Evolutionary conservation across 805 yeast genomes (phyloP), one percentile per base, ranked within the genome.

Genomic region (Metschnikowia cubensis): DNA sequence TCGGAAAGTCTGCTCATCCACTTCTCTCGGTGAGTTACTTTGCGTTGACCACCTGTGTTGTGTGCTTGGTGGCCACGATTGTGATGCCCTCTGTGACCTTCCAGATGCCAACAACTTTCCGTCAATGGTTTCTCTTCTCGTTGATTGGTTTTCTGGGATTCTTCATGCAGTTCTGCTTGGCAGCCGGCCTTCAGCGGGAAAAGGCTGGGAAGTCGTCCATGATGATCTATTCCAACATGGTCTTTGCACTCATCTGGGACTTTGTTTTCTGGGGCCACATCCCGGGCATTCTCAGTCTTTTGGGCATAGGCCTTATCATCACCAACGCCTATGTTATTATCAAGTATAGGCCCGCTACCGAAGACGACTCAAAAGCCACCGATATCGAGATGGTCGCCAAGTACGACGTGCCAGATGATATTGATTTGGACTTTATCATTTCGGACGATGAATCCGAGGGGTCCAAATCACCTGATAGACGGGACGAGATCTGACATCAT

Each of bases 111-210:
- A 77, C 74, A 15, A 77, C 79, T n/a, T 29, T 56, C 1, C 71
- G 70, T 58, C 92, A 88, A 64, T 87, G 96, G 94, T 55, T 69
- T 2, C 67, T 87, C 18, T 76, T 90, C 54, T 49, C 69, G 1
- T 62, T 76, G 20, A 75, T 89, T 51, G 96, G 96, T 2, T 53
- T 85, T 2, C 76, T 87, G 47, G 97, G 97, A 0, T 91, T 90
- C 66, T 68, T 83, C 52, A 86, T 85, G 84, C 97, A 91, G 65
- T 84, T 83, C 59, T 69, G 84, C 35, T 67, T 87, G 43, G 87
- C 97, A 0, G 82, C 88, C 7, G 97, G 96, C 0, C 78, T 90
- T 45, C 96, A 89, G 64, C 73, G 88, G 48, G 96, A 87, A 54
- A 71, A 73, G 47, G 95, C 96, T 0, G 82, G 89, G 3, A 76